phyloP scores from a whole-genome alignment of 208 protist genomes.

The Leishmania amazonensis region DNA sequence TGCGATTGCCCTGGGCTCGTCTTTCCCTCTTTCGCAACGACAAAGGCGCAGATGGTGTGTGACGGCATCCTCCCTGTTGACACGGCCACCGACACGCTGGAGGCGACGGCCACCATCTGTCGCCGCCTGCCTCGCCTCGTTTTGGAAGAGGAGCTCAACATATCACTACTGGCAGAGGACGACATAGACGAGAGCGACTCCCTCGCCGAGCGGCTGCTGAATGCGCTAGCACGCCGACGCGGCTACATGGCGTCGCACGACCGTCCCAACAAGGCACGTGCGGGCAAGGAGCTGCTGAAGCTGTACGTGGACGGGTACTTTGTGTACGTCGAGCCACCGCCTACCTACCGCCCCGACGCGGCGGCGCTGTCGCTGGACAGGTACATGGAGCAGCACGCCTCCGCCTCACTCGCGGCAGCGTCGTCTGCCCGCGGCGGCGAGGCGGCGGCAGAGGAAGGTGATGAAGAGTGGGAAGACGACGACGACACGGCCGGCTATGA shows the following conservation, averaged over 20 bases:
- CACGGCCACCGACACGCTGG: conserved; percentile 73
- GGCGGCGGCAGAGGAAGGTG: conserved; percentile 14
- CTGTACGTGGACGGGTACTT: conserved; percentile 92
- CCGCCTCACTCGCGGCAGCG: background rate
- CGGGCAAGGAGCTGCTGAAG: conserved; percentile 96
- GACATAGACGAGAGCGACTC: conserved; percentile 76
- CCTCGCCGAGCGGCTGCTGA: conserved; percentile 76
- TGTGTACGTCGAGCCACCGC: conserved; percentile 85
- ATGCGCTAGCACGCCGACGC: conserved; percentile 70
- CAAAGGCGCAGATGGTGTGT: conserved; percentile 95
- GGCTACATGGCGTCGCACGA: conserved; percentile 97
- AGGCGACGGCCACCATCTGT: conserved; percentile 65
- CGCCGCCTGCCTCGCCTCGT: conserved; percentile 57
- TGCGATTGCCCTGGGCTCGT: conserved; percentile 99
- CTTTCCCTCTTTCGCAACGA: conserved; percentile 92
- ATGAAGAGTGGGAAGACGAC: conserved; percentile 41
- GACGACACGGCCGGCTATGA: conserved; percentile 41
- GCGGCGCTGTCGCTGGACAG: conserved; percentile 30
- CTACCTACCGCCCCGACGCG: conserved; percentile 47
- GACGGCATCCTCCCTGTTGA: conserved; percentile 97
- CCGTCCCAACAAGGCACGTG: conserved; percentile 89
- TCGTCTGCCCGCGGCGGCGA: background rate
- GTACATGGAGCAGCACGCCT: conserved; percentile 28
- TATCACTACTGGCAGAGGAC: conserved; percentile 61
- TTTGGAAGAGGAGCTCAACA: conserved; percentile 64